Evolutionary conservation across 2,329 filamentous ascomycete genomes (phyloP).

Genomic region (Lecanicillium sp.): DNA sequence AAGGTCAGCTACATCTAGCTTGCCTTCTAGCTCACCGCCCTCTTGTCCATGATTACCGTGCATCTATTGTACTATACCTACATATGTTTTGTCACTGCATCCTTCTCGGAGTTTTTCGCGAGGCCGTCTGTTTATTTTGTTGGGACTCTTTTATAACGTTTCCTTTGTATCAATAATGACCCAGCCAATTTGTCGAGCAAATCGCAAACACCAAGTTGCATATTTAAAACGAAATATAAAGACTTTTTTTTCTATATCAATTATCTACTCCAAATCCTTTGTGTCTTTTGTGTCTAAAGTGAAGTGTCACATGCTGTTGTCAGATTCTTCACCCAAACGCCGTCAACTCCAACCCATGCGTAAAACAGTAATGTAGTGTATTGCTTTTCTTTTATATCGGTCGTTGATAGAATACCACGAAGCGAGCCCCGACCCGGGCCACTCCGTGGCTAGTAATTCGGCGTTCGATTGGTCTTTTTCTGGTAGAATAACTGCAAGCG

Average conservation of each 20-base stretch:
- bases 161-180: slow-evolving; percentile 15
- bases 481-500: slow-evolving; percentile 52
- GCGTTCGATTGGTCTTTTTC: slow-evolving; percentile 58
- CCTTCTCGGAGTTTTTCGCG: slow-evolving; percentile 11
- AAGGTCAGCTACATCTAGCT: slow-evolving; percentile 90
- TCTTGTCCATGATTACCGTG: too few species aligned
- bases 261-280: not conserved
- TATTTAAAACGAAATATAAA: slow-evolving; percentile 7
- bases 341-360: slow-evolving; percentile 11
- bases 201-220: slow-evolving; percentile 5
- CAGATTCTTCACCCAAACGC: slow-evolving; percentile 4
- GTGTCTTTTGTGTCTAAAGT: not conserved
- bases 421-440: slow-evolving; percentile 43
- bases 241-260: not conserved
- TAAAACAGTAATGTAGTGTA: slow-evolving; percentile 6
- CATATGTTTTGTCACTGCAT: slow-evolving; percentile 14
- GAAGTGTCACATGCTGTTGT: not conserved
- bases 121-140: not conserved
- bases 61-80: slow-evolving; percentile 19
- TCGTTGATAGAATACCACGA: slow-evolving; percentile 1
- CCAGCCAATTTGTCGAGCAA: slow-evolving; percentile 1
- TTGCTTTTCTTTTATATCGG: slow-evolving; percentile 10
- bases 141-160: slow-evolving; percentile 9
- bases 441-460: slow-evolving; percentile 45
- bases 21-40: not conserved